phyloP scores from a whole-genome alignment of 345 rosid genomes.

The Firmiana major region DNA sequence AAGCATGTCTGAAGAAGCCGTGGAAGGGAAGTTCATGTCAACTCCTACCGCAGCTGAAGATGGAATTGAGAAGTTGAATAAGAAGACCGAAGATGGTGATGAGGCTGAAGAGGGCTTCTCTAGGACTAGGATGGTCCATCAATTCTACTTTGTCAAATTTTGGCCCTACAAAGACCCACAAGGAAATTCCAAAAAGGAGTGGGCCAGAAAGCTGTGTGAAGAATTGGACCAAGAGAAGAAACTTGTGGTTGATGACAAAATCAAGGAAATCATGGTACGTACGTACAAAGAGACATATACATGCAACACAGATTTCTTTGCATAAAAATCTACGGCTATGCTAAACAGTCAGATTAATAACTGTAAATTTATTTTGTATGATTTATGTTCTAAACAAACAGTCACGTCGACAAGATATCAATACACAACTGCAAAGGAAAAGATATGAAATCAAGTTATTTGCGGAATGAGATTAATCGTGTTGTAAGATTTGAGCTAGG shows the following conservation, averaged over 20 bases:
- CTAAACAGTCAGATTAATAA: too few relatives aligned
- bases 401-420: background rate
- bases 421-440: background rate
- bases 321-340: too few relatives aligned
- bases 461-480: background rate
- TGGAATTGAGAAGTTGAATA: too few relatives aligned
- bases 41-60: too few relatives aligned
- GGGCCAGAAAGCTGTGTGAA: background rate
- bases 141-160: slow-evolving; percentile 3
- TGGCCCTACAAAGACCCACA: slow-evolving; percentile 5
- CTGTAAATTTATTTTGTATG: background rate
- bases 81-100: background rate
- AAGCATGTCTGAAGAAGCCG: background rate
- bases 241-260: background rate
- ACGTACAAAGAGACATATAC: background rate
- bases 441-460: background rate
- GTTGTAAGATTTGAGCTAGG: background rate
- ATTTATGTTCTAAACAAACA: background rate
- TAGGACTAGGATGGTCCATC: background rate
- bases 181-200: background rate
- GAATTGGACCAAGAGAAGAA: slow-evolving; percentile 1
- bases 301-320: too few relatives aligned
- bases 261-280: background rate
- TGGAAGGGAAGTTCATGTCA: too few relatives aligned
- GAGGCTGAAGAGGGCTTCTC: background rate